Evolutionary conservation across 805 yeast genomes (phyloP), one percentile per base, ranked within the genome.

Genomic region (Cyberlindnera veronae): DNA sequence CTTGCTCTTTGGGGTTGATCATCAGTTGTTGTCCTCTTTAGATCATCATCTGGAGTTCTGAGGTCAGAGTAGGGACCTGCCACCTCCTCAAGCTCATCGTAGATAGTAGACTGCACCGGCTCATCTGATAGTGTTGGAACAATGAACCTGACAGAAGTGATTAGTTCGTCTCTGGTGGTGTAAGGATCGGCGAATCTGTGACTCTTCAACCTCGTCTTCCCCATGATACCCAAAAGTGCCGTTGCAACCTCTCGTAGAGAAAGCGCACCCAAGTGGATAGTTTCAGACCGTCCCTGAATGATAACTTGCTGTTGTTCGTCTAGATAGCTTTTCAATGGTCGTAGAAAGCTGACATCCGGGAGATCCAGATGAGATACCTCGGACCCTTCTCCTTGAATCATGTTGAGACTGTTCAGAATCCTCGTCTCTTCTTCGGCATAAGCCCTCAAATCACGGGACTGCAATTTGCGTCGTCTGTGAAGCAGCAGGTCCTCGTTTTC

Each of bases 171-270:
- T 0, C 76, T 64, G 21, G 76, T 64, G 12, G 63, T 50, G 48
- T 83, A 81, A 0, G 76, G 71, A 48, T 81, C 87, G 22, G 68
- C 55, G 23, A 64, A 55, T 48, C 64, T 74, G 52, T 42, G 29
- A 48, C 47, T 20, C 48, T 50, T 33, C 50, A 44, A 3, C 43
- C 39, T 48, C 3, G 69, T 60, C 43, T 67, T 72, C 3, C 76
- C 68, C 28, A 64, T 37, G 3, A 58, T 36, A 3, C 46, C 49
- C n/a, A 51, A 51, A 3, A 65, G 28, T 6, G 58, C 52, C 1
- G 40, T 29, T 1, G 55, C 54, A 0, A 66, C 34, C 2, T 53
- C 52, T 12, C 55, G 58, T 63, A 69, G 60, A 17, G 60, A 46
- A 4, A 50, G 13, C n/a, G 50, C 51, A 9, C 55, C 48, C 3